phyloP scores from a whole-genome alignment of 495 filamentous ascomycete species.

The Penicillium nucicola region DNA sequence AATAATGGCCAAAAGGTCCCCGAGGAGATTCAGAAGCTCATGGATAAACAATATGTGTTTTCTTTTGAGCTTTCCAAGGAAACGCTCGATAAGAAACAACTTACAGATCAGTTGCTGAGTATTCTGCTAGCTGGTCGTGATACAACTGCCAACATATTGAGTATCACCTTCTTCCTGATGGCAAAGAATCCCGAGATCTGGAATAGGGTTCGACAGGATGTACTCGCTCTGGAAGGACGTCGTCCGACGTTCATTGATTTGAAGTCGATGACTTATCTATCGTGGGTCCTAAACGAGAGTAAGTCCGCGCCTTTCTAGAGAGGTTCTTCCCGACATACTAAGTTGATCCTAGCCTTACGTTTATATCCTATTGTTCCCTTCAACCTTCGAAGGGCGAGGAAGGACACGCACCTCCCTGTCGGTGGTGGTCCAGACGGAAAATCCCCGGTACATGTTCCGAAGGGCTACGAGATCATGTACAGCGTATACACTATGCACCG shows the following conservation, averaged over 20 bases:
- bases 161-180: slow-evolving; percentile 52
- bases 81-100: slow-evolving; percentile 10
- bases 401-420: slow-evolving; percentile 42
- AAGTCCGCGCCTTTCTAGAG: slow-evolving; percentile 15
- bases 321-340: neutral
- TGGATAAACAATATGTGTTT: slow-evolving; percentile 14
- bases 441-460: slow-evolving; percentile 35
- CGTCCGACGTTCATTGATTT: slow-evolving; percentile 42
- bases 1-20: neutral
- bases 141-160: slow-evolving; percentile 55
- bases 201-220: slow-evolving; percentile 36
- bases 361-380: slow-evolving; percentile 50
- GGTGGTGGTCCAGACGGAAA: slow-evolving; percentile 42
- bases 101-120: slow-evolving; percentile 21
- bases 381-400: slow-evolving; percentile 43
- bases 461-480: slow-evolving; percentile 42
- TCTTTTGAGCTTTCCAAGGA: slow-evolving; percentile 11
- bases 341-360: slow-evolving; percentile 45
- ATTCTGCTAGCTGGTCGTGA: slow-evolving; percentile 58
- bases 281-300: slow-evolving; percentile 46
- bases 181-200: slow-evolving; percentile 43
- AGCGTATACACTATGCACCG: slow-evolving; percentile 51
- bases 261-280: slow-evolving; percentile 48
- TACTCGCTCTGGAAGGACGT: slow-evolving; percentile 10
- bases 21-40: neutral